phyloP scores from a whole-genome alignment of 1,284 basidiomycete species.

The Dichomitus squalens region DNA sequence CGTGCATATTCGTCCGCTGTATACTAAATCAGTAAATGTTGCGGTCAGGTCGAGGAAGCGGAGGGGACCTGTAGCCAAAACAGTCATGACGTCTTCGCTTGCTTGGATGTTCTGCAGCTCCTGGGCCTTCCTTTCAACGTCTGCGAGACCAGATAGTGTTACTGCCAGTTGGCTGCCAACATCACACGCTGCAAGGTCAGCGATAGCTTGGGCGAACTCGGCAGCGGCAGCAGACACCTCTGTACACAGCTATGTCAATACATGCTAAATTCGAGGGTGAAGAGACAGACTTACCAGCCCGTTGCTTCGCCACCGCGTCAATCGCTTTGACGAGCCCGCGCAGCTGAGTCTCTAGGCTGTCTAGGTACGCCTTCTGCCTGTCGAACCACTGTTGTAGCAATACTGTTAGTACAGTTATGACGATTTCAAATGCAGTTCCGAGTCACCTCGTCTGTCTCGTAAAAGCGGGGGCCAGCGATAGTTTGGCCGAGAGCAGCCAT shows the following conservation, averaged over 20 bases:
- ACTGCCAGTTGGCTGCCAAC: slow-evolving; percentile 73
- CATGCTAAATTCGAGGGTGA: background rate
- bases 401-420: background rate
- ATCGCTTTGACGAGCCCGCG: slow-evolving; percentile 86
- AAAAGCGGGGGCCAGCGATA: slow-evolving; percentile 82
- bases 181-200: slow-evolving; percentile 73
- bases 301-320: slow-evolving; percentile 79
- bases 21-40: background rate
- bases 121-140: slow-evolving; percentile 73
- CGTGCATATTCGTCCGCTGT: slow-evolving; percentile 90
- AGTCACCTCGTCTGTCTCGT: slow-evolving; percentile 88
- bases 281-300: slow-evolving; percentile 52
- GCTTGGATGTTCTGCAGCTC: slow-evolving; percentile 74
- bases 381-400: slow-evolving; percentile 81
- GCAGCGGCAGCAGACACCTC: slow-evolving; percentile 69
- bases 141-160: slow-evolving; percentile 68
- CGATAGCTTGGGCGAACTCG: slow-evolving; percentile 73
- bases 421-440: background rate
- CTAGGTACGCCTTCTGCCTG: slow-evolving; percentile 82
- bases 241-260: slow-evolving; percentile 28
- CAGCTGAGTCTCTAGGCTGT: slow-evolving; percentile 88
- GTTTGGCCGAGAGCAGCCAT: slow-evolving; percentile 81
- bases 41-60: background rate
- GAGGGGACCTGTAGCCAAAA: slow-evolving; percentile 73
- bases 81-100: slow-evolving; percentile 75